Evolutionary conservation across 2,329 filamentous ascomycete genomes (phyloP).

Genomic region (Colletotrichum sansevieriae): DNA sequence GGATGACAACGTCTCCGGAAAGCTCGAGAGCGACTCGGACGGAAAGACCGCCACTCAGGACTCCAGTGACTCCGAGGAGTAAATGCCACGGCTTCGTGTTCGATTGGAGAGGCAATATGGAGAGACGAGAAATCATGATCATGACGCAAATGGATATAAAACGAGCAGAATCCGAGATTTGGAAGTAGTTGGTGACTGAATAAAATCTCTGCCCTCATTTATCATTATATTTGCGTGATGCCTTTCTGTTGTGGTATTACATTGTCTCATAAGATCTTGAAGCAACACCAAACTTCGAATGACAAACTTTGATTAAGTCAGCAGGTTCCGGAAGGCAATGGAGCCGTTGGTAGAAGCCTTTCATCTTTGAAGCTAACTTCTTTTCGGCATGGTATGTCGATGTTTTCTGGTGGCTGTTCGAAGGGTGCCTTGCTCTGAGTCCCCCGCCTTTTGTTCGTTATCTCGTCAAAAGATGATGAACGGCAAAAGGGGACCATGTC

Average conservation of each 20-base stretch:
- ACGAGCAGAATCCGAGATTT: background rate
- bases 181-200: background rate
- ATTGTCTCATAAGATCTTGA: too few relatives aligned
- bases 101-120: background rate
- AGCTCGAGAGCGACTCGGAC: slow-evolving; percentile 34
- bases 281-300: too few relatives aligned
- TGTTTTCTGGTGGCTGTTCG: background rate
- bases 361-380: background rate
- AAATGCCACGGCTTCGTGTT: background rate
- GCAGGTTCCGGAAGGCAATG: background rate
- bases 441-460: background rate
- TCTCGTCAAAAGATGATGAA: slow-evolving; percentile 37
- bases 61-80: background rate
- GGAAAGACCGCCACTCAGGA: slow-evolving; percentile 32
- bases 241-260: too few relatives aligned
- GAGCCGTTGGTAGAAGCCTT: background rate
- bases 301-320: background rate
- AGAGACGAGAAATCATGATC: background rate
- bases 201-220: background rate
- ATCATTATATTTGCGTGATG: background rate
- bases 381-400: background rate
- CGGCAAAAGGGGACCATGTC: slow-evolving; percentile 25
- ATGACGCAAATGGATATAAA: background rate
- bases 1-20: slow-evolving; percentile 23
- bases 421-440: background rate